These are phyloP conservation scores for Rhododendron kiyosumense DNA, from an alignment of 148 eudicot species.

Conservation along the genomic window DNA sequence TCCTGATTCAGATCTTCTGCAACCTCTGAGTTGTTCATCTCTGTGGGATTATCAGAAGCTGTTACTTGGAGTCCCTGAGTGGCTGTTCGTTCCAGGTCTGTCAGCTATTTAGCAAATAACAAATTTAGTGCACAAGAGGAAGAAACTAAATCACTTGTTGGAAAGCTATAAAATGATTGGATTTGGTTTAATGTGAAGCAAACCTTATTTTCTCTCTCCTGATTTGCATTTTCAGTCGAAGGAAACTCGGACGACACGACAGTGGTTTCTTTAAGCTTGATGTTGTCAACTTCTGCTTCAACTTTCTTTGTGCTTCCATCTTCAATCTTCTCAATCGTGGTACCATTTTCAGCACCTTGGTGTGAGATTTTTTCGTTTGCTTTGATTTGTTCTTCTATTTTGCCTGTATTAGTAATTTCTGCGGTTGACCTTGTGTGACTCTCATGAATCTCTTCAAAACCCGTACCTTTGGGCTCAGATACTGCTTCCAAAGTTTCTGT, in stretches of 20 bases:
- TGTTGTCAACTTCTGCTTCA: neutral
- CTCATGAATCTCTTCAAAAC: constrained; percentile 8
- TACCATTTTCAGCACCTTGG: constrained; percentile 1
- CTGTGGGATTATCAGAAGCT: neutral
- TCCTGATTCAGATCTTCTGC: constrained; percentile 14
- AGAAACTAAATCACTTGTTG: neutral
- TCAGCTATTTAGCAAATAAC: neutral
- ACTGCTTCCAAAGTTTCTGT: neutral
- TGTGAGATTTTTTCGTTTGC: neutral
- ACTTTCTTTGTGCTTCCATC: constrained; percentile 6
- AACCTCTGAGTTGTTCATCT: neutral
- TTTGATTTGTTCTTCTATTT: neutral
- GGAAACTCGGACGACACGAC: neutral
- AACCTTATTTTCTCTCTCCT: neutral
- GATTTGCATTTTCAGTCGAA: neutral
- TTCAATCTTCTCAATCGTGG: neutral
- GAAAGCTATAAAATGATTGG: neutral
- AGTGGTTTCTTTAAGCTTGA: neutral
- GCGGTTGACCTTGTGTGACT: neutral
- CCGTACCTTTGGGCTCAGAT: neutral
- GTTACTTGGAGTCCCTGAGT: neutral
- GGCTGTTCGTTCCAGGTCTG: constrained; percentile 12
- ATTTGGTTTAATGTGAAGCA: neutral
- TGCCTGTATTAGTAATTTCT: neutral
- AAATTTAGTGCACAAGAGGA: neutral